Evolutionary conservation across 202 grass and related monocot genomes (phyloP).

Genomic region (Miscanthus sacchariflorus): DNA sequence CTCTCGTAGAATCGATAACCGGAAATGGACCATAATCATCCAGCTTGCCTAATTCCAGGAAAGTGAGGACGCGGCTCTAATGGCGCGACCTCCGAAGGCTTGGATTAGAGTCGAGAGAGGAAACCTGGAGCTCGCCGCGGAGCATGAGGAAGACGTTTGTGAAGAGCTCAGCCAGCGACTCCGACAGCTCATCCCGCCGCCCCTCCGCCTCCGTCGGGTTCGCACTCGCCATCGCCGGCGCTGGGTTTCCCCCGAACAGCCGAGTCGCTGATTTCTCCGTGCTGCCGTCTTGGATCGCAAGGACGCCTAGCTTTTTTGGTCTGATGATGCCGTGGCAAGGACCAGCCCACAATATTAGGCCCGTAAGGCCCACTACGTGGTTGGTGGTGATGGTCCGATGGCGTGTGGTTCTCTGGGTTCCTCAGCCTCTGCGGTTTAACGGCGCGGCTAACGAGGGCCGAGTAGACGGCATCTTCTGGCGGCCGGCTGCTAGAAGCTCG

Average conservation of each 20-base stretch:
- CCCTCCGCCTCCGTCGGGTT: conserved; percentile 39
- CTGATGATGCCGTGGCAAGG: background rate
- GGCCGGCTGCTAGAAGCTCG: too few species aligned
- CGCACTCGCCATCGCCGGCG: conserved; percentile 49
- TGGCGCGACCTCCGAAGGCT: background rate
- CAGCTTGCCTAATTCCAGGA: background rate
- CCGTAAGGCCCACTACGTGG: background rate
- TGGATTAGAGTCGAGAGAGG: background rate
- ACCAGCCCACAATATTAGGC: background rate
- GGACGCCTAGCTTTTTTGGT: background rate
- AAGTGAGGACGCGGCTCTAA: background rate
- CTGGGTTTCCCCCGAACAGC: too few species aligned
- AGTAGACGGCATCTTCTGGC: too few species aligned
- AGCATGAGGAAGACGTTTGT: conserved; percentile 79
- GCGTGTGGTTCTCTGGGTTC: too few species aligned
- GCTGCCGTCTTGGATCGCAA: background rate
- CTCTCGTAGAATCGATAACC: background rate
- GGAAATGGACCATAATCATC: background rate
- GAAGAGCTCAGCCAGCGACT: conserved; percentile 83
- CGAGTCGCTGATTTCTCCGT: background rate
- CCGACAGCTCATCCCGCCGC: conserved; percentile 70
- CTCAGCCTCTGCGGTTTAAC: too few species aligned
- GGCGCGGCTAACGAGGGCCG: too few species aligned
- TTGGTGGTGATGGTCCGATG: too few species aligned
- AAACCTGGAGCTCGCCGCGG: conserved; percentile 92